phyloP scores from a whole-genome alignment of 2,329 filamentous ascomycete species.

The Calonectria naviculata region DNA sequence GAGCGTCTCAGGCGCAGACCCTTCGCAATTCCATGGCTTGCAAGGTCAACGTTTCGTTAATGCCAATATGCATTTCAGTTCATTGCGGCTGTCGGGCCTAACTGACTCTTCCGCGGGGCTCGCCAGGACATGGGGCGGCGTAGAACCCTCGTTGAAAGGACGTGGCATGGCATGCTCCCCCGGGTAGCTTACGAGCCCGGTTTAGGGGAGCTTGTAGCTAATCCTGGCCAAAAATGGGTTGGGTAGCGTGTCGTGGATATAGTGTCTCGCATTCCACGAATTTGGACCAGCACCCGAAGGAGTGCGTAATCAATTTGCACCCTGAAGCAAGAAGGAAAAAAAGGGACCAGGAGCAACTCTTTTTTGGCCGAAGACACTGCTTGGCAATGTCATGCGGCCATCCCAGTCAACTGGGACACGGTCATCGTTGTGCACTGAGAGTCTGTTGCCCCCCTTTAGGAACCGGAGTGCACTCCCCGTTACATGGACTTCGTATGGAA shows the following conservation, averaged over 20 bases:
- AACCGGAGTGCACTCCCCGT: background rate
- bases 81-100: constrained; percentile 12
- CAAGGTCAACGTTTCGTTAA: constrained; percentile 18
- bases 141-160: constrained; percentile 20
- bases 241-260: constrained; percentile 21
- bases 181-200: background rate
- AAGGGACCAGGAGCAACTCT: background rate
- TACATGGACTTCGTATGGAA: background rate
- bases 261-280: constrained; percentile 31
- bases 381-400: constrained; percentile 18
- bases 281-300: constrained; percentile 28
- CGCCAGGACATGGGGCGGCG: constrained; percentile 18
- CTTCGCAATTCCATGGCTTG: constrained; percentile 27
- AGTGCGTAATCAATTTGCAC: constrained; percentile 20
- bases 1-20: constrained; percentile 23
- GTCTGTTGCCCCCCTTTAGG: background rate
- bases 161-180: constrained; percentile 13
- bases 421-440: background rate
- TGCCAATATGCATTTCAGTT: background rate
- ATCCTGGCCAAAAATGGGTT: constrained; percentile 7
- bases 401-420: constrained; percentile 7
- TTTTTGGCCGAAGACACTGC: constrained; percentile 17
- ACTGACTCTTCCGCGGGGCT: constrained; percentile 16
- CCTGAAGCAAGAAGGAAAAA: background rate
- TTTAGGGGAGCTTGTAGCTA: constrained; percentile 10